phyloP scores from a whole-genome alignment of 139 green algal species.

The Axilococcus clingmanii region DNA sequence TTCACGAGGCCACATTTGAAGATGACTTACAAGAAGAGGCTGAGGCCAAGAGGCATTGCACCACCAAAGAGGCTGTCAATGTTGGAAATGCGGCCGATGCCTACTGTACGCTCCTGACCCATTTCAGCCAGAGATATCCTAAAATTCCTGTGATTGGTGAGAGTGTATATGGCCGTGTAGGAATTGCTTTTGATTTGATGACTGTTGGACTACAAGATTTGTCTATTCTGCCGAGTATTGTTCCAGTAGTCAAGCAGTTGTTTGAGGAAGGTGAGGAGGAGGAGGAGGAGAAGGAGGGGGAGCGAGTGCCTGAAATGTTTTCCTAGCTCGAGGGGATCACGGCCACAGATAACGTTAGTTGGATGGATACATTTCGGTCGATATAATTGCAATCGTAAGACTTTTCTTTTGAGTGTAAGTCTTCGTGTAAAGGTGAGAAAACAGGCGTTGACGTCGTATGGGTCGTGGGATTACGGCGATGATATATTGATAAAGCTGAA shows the following conservation, averaged over 20 bases:
- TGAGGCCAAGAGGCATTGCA: slow-evolving; percentile 79
- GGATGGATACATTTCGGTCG: too few relatives aligned
- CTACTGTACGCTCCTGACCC: slow-evolving; percentile 89
- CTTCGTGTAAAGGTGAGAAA: too few relatives aligned
- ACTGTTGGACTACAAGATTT: slow-evolving; percentile 72
- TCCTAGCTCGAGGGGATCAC: neutral
- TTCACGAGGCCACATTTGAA: slow-evolving; percentile 99
- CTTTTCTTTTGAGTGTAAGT: too few relatives aligned
- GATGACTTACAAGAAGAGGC: slow-evolving; percentile 77
- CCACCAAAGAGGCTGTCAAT: slow-evolving; percentile 72
- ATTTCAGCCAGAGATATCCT: slow-evolving; percentile 93
- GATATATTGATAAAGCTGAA: too few relatives aligned
- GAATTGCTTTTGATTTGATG: slow-evolving; percentile 96
- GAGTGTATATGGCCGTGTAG: slow-evolving; percentile 28
- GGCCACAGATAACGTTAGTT: too few relatives aligned
- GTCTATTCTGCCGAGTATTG: slow-evolving; percentile 38
- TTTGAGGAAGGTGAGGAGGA: slow-evolving; percentile 49
- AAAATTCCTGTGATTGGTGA: slow-evolving; percentile 64
- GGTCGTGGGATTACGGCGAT: too few relatives aligned
- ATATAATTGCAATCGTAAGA: too few relatives aligned
- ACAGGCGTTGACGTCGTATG: too few relatives aligned
- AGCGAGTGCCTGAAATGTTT: neutral
- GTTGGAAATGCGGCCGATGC: slow-evolving; percentile 51
- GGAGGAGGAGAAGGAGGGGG: slow-evolving; percentile 1
- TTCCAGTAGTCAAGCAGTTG: slow-evolving; percentile 44